phyloP scores from a whole-genome alignment of 192 early-diverging fungal genomes.

The Rhizophagus sp. region DNA sequence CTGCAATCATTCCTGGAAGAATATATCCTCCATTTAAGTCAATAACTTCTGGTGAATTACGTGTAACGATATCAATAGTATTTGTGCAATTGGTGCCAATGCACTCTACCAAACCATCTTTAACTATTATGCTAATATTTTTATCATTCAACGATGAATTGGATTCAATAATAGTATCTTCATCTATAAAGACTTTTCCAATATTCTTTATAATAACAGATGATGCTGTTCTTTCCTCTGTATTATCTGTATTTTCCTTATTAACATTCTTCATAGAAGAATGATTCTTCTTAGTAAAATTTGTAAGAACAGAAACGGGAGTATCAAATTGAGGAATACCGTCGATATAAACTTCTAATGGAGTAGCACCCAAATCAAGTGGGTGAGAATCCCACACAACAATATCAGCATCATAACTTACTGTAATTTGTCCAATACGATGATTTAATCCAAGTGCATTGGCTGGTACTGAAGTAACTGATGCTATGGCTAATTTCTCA shows the following conservation, averaged over 20 bases:
- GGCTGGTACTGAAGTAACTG: constrained; percentile 75
- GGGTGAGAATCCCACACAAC: constrained; percentile 78
- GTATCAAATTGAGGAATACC: constrained; percentile 62
- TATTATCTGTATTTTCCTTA: constrained; percentile 10
- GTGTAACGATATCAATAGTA: constrained; percentile 27
- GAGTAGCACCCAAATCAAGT: constrained; percentile 66
- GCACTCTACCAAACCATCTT: constrained; percentile 40
- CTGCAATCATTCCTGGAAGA: constrained; percentile 64
- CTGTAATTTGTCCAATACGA: constrained; percentile 63
- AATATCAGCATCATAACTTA: constrained; percentile 78
- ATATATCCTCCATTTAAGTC: constrained; percentile 63
- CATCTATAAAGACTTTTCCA: constrained; percentile 35
- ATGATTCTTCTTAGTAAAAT: background rate
- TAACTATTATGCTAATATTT: constrained; percentile 32
- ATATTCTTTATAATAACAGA: constrained; percentile 47
- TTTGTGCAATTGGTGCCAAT: constrained; percentile 34
- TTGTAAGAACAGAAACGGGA: background rate
- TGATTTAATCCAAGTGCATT: constrained; percentile 64
- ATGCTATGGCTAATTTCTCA: constrained; percentile 54
- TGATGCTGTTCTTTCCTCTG: constrained; percentile 34
- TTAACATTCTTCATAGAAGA: background rate
- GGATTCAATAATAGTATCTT: constrained; percentile 14
- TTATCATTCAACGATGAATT: constrained; percentile 19
- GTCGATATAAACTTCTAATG: constrained; percentile 74
- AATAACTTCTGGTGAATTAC: constrained; percentile 31